A percentile compares a stretch with the other conserved stretches of the same genome.
Conservation (phyloP, 2,329 filamentous ascomycete species). For the Aspergillus novofumigatus region DNA sequence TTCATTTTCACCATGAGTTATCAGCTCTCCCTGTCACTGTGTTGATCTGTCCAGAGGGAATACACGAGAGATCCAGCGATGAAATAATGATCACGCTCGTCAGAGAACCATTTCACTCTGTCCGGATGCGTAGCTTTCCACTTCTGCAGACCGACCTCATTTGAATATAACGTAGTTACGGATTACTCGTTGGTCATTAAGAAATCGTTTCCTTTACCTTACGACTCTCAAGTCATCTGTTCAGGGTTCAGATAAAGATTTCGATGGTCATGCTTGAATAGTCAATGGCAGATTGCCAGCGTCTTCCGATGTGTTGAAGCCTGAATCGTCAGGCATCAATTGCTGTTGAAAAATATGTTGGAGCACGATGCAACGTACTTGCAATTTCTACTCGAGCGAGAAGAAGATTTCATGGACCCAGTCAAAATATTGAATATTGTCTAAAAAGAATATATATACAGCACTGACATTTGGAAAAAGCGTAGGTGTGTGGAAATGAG, state of each 20-base stretch:
- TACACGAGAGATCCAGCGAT: background rate
- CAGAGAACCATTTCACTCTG: background rate
- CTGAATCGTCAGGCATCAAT: background rate
- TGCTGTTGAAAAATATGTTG: background rate
- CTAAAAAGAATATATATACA: background rate
- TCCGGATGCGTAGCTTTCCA: background rate
- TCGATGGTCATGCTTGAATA: background rate
- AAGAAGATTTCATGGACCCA: background rate
- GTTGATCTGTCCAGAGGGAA: background rate
- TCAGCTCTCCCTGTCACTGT: slow-evolving; percentile 13
- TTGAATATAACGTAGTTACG: background rate
- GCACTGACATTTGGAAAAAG: background rate
- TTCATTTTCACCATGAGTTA: slow-evolving; percentile 28
- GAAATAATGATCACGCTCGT: background rate
- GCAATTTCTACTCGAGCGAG: background rate
- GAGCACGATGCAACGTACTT: background rate
- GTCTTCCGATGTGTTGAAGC: background rate
- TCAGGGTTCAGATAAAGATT: background rate
- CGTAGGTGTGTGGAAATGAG: background rate
- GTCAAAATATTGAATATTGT: background rate
- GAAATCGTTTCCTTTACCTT: background rate
- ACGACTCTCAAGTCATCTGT: background rate
- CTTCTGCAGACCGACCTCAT: background rate
- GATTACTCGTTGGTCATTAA: background rate
- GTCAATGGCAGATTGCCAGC: background rate